Base-by-base conservation (phyloP, 1,284 basidiomycete genomes). In the Cutaneotrichosporon dermatis region DNA sequence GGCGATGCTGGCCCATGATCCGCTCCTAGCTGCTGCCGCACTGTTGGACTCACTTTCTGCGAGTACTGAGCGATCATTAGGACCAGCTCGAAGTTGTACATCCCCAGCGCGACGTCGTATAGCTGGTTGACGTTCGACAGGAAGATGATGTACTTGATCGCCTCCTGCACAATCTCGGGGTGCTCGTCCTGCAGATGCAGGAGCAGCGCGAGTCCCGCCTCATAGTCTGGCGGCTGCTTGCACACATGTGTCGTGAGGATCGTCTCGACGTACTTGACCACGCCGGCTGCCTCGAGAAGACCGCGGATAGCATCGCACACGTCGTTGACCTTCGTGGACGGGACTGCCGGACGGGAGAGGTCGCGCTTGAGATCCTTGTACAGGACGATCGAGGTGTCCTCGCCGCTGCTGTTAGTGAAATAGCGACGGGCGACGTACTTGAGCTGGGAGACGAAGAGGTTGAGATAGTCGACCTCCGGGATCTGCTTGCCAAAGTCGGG, bases 81-180 rank as follows among this genome's bases (percentile, higher is more conserved):
- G 2, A 97, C 94, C 2, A 99, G 82, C 25, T 89, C 87, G 78
- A 99, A 97, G 77, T 99, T 92, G 77, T 99, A 99, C 92, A 98
- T 98, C 33, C 96, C 95, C 33, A 99, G 83, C 1, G 96, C 96
- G 5, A 90, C 89, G 73, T 98, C 87, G 79, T 94, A 99, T 3
- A 99, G 83, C 63, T 84, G 84, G 69, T 99, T 87, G 0, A 93
- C 92, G 71, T 98, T 92, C 13, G 92, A 92, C 37, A 99, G 84
- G 82, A 98, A 99, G 75, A 99, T 96, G 75, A 99, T 89, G 72
- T 99, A 99, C 75, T 95, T 97, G 70, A 98, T 89, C 2, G 95
- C 95, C 58, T 97, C 93, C 72, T 98, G 92, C 4, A 96, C 90
- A 1, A 92, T 79, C 42, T 85, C 82, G 0, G 88, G 84, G 64